Evolutionary conservation across 768 basidiomycete species (phyloP), one percentile per base, ranked within the genome.

Genomic region (Suillus subaureus): DNA sequence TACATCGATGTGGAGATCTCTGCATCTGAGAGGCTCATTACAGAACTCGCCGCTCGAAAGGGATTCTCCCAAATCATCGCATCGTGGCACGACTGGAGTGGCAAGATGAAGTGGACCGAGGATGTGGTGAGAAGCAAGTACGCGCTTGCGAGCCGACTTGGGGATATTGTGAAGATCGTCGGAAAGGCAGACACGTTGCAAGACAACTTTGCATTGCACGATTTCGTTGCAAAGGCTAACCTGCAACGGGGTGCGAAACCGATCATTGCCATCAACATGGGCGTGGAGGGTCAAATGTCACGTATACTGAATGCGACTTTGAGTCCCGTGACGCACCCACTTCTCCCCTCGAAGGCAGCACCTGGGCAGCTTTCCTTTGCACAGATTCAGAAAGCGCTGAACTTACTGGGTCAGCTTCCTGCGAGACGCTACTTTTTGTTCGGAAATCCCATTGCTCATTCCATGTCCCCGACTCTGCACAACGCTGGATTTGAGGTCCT

Each of bases 1-100:
- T 99, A 96, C 75, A 77, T 99, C 68, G 97, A 99, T 70, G 85
- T 97, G 58, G 97, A 99, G 77, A 87, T 93, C 63, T 85, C 89
- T 0, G 89, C 90, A 79, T 85, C 92, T 0, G 82, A 87, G 68
- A 82, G 85, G 58, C 72, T 81, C 58, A 86, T 96, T 64, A 81
- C 82, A 37, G 82, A 85, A 3, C 79, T 98, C 52, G 76, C 81
- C 33, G 71, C 80, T 15, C 81, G 79, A 62, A 97, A 95, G 75
- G 89, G 93, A 0, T 71, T 78, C 47, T 91, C 95, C 0, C 84
- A 89, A 69, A 86, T 98, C 72, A 89, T 99, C 64, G 92, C 94
- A 0, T 97, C 96, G 7, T 97, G 91, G 89, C 97, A 98, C 73
- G 96, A 99, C 71, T 96, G 92, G 90, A 89, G 87, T 52, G 96